Evolutionary conservation across 1,284 basidiomycete genomes (phyloP), one percentile per base, ranked within the genome.

Genomic region (Flammula alnicola): DNA sequence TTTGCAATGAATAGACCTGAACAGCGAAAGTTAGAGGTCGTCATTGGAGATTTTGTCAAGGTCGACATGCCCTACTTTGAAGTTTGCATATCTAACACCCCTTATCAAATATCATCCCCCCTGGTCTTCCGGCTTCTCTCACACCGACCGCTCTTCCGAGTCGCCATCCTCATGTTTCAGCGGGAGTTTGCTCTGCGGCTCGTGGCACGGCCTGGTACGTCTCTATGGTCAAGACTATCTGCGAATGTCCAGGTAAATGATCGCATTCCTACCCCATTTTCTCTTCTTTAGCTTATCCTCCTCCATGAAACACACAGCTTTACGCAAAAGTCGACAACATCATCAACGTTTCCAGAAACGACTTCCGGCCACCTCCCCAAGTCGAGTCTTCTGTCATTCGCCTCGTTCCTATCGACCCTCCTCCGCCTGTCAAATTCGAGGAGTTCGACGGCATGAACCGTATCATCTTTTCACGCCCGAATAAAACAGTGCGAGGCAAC

Each of bases 91-190:
- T 95, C 91, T 63, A 99, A 99, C 69, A 99, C 96, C 1, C 96
- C 96, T 0, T 99, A 99, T 73, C 96, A 98, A 71, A 99, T 99
- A 58, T 99, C 97, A 1, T 99, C 97, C 1, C 94, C 95, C 1
- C 86, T 99, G 47, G 91, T 98, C 43, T 99, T 99, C 80, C 93
- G 94, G 59, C 83, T 99, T 27, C 87, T 99, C 47, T 98, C 96
- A 2, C 95, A 98, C 64, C 90, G 96, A 6, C 96, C 96, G 0
- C 79, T 98, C 41, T 95, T 93, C 68, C 91, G 96, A 26, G 86
- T 91, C 55, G 93, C 94, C 22, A 95, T 99, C 56, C 91, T 99
- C 74, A 99, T 99, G 96, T 99, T 99, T 75, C 96, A 99, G 73
- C 89, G 95, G 49, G 96, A 99, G 69, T 99, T 99, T 64, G 96